These are phyloP conservation scores for Brassica carinata DNA, from an alignment of 345 rosid species.

Conservation along the genomic window DNA sequence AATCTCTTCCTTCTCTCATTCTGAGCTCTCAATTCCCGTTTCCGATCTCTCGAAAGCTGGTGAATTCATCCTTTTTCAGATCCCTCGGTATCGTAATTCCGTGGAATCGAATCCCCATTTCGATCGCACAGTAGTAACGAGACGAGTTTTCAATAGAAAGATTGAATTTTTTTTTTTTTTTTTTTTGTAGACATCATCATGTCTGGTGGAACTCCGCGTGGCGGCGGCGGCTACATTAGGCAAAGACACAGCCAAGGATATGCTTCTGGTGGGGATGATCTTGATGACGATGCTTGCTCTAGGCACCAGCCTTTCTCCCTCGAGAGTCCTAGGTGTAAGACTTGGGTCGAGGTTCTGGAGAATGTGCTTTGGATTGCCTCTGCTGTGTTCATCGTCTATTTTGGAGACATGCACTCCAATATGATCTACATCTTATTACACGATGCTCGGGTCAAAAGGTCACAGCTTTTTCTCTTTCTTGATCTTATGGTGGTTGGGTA, in stretches of 20 bases:
- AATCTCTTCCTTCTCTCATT: too few species aligned
- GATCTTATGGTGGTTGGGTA: not conserved
- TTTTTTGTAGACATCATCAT: conserved; percentile 32
- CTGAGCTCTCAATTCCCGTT: too few species aligned
- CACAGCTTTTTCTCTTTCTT: not conserved
- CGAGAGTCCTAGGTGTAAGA: conserved; percentile 45
- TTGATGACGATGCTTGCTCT: conserved; percentile 95
- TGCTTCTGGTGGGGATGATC: conserved; percentile 82
- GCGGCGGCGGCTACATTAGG: conserved; percentile 88
- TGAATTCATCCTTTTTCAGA: too few species aligned
- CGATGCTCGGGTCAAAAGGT: conserved; percentile 89
- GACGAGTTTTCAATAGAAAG: too few species aligned
- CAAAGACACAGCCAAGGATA: conserved; percentile 96
- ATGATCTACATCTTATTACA: conserved; percentile 67
- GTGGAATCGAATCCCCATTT: too few species aligned
- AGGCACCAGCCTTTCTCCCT: conserved; percentile 57
- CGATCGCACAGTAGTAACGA: too few species aligned
- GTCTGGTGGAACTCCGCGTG: conserved; percentile 94
- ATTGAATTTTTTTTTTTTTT: too few species aligned
- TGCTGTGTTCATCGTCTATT: conserved; percentile 72
- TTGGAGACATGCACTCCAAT: conserved; percentile 77
- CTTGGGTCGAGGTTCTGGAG: conserved; percentile 76
- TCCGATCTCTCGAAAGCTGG: too few species aligned
- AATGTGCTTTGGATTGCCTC: conserved; percentile 85
- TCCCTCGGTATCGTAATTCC: too few species aligned